A percentile compares a stretch with the other conserved stretches of the same genome.
These are phyloP conservation scores for Sporisorium sorghi DNA, from an alignment of 1,284 basidiomycete species.

Conservation along the genomic window DNA sequence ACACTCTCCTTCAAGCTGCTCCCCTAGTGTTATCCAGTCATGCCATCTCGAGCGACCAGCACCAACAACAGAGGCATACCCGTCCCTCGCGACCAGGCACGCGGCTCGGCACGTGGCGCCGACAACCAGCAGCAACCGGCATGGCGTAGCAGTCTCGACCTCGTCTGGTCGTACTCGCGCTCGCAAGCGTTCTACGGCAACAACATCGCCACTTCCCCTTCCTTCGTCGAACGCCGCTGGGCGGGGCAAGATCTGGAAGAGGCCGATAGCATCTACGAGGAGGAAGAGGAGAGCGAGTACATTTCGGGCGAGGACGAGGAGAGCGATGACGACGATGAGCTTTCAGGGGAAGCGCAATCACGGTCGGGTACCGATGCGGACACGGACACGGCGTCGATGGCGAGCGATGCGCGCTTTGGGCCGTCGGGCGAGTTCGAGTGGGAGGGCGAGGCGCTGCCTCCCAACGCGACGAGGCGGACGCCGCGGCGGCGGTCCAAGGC, in stretches of 20 bases:
- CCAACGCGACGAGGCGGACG: constrained; percentile 38
- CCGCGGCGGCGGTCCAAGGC: constrained; percentile 25
- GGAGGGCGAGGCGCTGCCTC: constrained; percentile 53
- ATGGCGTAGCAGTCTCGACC: constrained; percentile 61
- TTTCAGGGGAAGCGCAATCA: constrained; percentile 24
- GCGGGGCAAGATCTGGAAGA: constrained; percentile 62
- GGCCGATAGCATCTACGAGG: constrained; percentile 53
- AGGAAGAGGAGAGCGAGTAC: constrained; percentile 55
- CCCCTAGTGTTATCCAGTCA: not conserved
- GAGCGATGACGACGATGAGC: constrained; percentile 21
- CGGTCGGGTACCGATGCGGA: constrained; percentile 41
- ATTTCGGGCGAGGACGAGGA: constrained; percentile 33
- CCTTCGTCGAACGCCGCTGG: constrained; percentile 65
- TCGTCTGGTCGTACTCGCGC: constrained; percentile 68
- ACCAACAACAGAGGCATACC: constrained; percentile 34
- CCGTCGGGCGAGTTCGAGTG: constrained; percentile 40
- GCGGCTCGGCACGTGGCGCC: constrained; percentile 13
- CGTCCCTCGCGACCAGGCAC: constrained; percentile 37
- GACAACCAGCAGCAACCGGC: constrained; percentile 49
- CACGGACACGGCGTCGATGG: constrained; percentile 32
- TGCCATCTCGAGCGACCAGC: constrained; percentile 31
- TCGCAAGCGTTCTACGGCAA: constrained; percentile 69
- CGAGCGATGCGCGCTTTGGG: constrained; percentile 35
- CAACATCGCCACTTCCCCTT: constrained; percentile 67
- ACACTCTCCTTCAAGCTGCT: not conserved